Conservation (phyloP, 2,329 filamentous ascomycete species). For the Epichloe elymi region DNA sequence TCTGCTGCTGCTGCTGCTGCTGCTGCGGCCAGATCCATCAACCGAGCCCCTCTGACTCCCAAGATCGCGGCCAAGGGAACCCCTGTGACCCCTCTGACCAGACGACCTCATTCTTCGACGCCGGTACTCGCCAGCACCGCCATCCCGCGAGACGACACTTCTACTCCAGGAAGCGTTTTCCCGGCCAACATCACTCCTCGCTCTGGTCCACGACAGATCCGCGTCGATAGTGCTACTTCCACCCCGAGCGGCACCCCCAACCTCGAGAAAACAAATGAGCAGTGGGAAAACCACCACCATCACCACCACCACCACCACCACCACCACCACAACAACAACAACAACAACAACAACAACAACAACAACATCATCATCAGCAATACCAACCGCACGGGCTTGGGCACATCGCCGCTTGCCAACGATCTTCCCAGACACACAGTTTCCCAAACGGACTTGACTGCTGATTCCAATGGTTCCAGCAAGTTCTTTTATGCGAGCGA, state of each 20-base stretch:
- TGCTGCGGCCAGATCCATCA: conserved; percentile 41
- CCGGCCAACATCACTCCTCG: conserved; percentile 65
- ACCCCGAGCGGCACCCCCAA: conserved; percentile 53
- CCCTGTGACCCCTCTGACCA: conserved; percentile 26
- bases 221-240: conserved; percentile 53
- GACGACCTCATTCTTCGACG: conserved; percentile 16
- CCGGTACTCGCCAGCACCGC: conserved; percentile 9
- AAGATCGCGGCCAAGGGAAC: conserved; percentile 37
- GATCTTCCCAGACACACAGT: conserved; percentile 15
- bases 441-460: conserved; percentile 14
- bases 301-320: no score
- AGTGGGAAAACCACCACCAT: conserved; percentile 30
- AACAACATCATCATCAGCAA: not conserved
- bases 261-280: conserved; percentile 26
- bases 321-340: no score
- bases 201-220: conserved; percentile 58
- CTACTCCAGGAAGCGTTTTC: conserved; percentile 40
- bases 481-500: conserved; percentile 94
- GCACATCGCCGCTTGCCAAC: conserved; percentile 20
- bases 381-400: conserved; percentile 15
- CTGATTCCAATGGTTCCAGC: conserved; percentile 16
- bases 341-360: not conserved
- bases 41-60: conserved; percentile 37
- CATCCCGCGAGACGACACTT: conserved; percentile 31
- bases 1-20: conserved; percentile 37